Base-by-base conservation (phyloP, 2,329 filamentous ascomycete genomes). In the Furcasterigmium furcatum region DNA sequence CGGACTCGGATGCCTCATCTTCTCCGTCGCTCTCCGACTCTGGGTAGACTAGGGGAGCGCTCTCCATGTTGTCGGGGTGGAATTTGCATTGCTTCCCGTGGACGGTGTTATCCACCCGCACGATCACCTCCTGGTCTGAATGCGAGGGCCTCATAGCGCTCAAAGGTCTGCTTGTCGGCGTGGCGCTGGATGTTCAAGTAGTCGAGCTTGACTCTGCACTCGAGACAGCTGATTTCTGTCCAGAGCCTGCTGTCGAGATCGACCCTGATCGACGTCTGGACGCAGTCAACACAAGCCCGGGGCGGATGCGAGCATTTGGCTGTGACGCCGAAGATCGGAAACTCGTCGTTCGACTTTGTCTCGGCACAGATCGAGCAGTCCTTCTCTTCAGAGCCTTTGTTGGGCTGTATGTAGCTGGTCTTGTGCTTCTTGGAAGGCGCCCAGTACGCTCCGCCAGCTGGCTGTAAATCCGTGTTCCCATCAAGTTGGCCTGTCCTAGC, bases 141-240 rank as follows among this genome's bases (percentile, higher is more conserved):
- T 6, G 68, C 59, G 27, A 78, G 59, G 1, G 55, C 60, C 42
- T 77, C 70, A 49, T 78, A 71, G 30, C 63, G 65, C 9, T 61
- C 56, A 46, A 76, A 76, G 0, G 69, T 68, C 5, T 68, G 61
- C 1, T 56, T 41, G 14, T 72, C 65, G 2, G 77, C 74, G 44
- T 69, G 71, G 0, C 60, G 59, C 47, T 68, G 63, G 3, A 82
- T 64, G 16, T 75, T 71, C 14, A 61, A 56, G 49, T 73, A 71
- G 9, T 62, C 53, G 2, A 83, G 59, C 1, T 55, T 51, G 21
- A 60, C 61, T 4, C 64, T 53, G 50, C 79, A 84, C 41, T 77
- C 71, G 0, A 77, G 76, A 43, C 79, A 84, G 38, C 61, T 62
- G 34, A 82, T 68, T 9, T 72, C 64, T 27, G 71, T 67, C 68